phyloP scores from a whole-genome alignment of 768 basidiomycete species.

The Lyophyllum atratum region DNA sequence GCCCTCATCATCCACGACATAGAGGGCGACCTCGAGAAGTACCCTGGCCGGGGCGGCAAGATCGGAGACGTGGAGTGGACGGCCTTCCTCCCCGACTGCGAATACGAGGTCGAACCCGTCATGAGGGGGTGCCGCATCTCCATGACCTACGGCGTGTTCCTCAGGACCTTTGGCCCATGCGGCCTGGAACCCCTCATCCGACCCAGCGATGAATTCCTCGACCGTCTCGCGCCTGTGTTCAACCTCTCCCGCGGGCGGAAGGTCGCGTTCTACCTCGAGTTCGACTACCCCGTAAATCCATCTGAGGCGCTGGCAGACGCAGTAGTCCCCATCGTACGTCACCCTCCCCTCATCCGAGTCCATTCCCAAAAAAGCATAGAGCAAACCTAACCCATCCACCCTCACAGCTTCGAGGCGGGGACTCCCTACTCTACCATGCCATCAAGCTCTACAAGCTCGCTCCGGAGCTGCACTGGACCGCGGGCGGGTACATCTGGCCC shows the following conservation, averaged over 20 bases:
- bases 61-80: conserved; percentile 76
- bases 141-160: conserved; percentile 70
- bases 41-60: conserved; percentile 61
- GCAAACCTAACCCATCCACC: background rate
- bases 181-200: conserved; percentile 65
- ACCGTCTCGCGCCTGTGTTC: conserved; percentile 68
- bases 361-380: too few species aligned
- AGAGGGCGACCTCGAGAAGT: conserved; percentile 61
- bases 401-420: conserved; percentile 72
- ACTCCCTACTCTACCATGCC: conserved; percentile 74
- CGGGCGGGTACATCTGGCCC: conserved; percentile 84
- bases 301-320: conserved; percentile 69
- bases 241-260: conserved; percentile 71
- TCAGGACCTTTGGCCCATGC: conserved; percentile 65
- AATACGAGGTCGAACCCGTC: conserved; percentile 72
- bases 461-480: conserved; percentile 79
- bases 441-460: conserved; percentile 74
- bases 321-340: conserved; percentile 69
- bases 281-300: conserved; percentile 72
- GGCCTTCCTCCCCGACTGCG: conserved; percentile 73
- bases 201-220: conserved; percentile 75
- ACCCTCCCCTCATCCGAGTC: background rate
- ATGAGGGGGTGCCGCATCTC: conserved; percentile 70
- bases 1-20: conserved; percentile 56
- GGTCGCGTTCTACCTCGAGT: conserved; percentile 70